Conservation (phyloP, 306 rosid genomes). For the Quercus ilex region DNA sequence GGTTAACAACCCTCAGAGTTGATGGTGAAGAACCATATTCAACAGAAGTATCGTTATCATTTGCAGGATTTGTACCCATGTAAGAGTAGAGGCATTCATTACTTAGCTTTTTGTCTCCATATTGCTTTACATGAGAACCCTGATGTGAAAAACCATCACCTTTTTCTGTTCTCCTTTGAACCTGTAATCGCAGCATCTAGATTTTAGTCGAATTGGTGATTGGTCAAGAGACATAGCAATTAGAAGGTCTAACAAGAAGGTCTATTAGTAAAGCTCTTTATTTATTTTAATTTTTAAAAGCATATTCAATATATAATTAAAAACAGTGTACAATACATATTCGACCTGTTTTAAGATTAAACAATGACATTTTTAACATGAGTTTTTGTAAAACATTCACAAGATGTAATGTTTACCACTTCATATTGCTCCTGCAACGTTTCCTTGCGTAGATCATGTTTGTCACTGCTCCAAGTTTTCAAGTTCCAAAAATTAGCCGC, state of each 20-base stretch:
- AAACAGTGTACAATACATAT: too few species aligned
- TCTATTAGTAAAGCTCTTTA: conserved; percentile 13
- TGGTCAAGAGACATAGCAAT: neutral
- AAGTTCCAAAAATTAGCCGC: too few species aligned
- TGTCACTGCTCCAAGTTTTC: conserved; percentile 9
- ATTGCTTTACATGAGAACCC: conserved; percentile 40
- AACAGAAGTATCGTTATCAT: conserved; percentile 1
- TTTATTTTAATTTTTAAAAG: conserved; percentile 33
- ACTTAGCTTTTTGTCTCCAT: conserved; percentile 17
- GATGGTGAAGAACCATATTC: neutral
- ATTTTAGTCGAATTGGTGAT: too few species aligned
- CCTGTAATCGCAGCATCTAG: conserved; percentile 12
- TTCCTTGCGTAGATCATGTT: conserved; percentile 31
- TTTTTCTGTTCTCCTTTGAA: conserved; percentile 28
- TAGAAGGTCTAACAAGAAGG: conserved; percentile 24
- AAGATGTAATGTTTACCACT: conserved; percentile 12
- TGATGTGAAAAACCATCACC: neutral
- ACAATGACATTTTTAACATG: conserved; percentile 28
- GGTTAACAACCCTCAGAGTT: conserved; percentile 21
- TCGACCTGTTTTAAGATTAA: conserved; percentile 42
- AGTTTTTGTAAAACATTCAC: too few species aligned
- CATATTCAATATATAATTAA: conserved; percentile 34
- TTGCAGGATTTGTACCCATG: conserved; percentile 25
- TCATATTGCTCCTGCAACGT: conserved; percentile 34
- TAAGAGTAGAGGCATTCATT: conserved; percentile 20